Evolutionary conservation across 2,329 filamentous ascomycete genomes (phyloP), one percentile per base, ranked within the genome.

Genomic region (Cercospora zeina): DNA sequence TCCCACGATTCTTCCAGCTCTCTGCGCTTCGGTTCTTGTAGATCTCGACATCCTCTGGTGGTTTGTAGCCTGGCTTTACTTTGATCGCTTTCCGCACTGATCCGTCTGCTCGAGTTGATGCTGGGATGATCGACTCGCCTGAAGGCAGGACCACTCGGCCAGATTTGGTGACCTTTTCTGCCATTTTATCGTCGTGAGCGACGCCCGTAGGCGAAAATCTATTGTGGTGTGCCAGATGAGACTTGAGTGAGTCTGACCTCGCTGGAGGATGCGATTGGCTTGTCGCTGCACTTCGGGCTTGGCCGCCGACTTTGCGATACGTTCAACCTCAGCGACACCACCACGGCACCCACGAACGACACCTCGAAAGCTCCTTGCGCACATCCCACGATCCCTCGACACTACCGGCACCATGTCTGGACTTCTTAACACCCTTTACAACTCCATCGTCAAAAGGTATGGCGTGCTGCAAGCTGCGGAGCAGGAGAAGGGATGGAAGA

Each of bases 1-100:
- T 87, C 27, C 85, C 86, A 57, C 91, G 87, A 69, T 86, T 91
- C 73, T 91, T 91, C 79, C 90, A 96, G 54, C 86, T 87, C 74
- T 95, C 89, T 54, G 93, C 93, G 1, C 88, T 92, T 61, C 90
- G 88, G 77, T 96, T 97, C 80, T 92, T 96, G 84, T 99, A 99
- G 50, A 96, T 82, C 74, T 97, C 92, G 66, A 97, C 89, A 77
- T 99, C 95, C 78, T 99, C 95, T 0, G 93, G 91, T 1, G 95
- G 96, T 34, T 88, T 87, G 78, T 97, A 99, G 58, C 95, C 96
- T 0, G 95, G 93, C 31, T 91, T 87, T 64, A 99, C 91, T 73
- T 91, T 91, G 74, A 97, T 97, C 72, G 96, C 93, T 73, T 90
- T 96, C 61, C 95, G 87, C n/a, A 90, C 90, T 55, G 89, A 91